Evolutionary conservation across 2,329 filamentous ascomycete genomes (phyloP), one percentile per base, ranked within the genome.

Genomic region (Pestalotiopsis sp.): DNA sequence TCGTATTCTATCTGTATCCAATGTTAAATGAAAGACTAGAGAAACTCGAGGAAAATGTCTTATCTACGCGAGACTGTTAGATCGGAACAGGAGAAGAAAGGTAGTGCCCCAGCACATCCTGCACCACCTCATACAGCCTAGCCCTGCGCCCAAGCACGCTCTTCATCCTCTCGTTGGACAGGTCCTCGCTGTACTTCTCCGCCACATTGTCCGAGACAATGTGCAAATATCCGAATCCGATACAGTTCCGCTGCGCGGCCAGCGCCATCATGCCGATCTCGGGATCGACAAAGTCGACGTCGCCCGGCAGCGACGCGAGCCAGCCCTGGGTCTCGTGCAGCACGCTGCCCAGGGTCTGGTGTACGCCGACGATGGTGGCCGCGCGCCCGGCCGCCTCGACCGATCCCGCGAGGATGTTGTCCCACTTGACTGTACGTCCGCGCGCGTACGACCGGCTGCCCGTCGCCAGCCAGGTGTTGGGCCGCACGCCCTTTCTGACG

Each of bases 231-330:
- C 66, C 66, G 60, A 66, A 71, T 5, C 62, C n/a, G 5, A 68
- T 23, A 1, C 63, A 36, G 39, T 65, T 68, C 17, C 68, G 31
- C 11, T 69, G 62, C 6, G 69, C 68, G 1, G 69, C 69, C 65
- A 69, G 68, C 1, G 65, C 69, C 68, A 71, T 71, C 68, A 71
- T 69, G 31, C 69, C 69, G 20, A 71, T 69, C 57, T 71, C 69
- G 11, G 68, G 69, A 23, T 71, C 69, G 12, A 71, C 69, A 38
- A 71, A 69, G 63, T 71, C 69, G 20, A 68, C 59, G 6, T 62
- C 20, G 38, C 59, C 61, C 14, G 66, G 60, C 5, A 71, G 45
- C 36, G 58, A 36, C 13, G 68, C 62, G 23, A 67, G 69, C 69
- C 69, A 71, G 52, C 27, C 38, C 63, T 67, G 66, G 11, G 69